Conservation (phyloP, 192 early-diverging fungal species). For the Geranomyces variabilis region DNA sequence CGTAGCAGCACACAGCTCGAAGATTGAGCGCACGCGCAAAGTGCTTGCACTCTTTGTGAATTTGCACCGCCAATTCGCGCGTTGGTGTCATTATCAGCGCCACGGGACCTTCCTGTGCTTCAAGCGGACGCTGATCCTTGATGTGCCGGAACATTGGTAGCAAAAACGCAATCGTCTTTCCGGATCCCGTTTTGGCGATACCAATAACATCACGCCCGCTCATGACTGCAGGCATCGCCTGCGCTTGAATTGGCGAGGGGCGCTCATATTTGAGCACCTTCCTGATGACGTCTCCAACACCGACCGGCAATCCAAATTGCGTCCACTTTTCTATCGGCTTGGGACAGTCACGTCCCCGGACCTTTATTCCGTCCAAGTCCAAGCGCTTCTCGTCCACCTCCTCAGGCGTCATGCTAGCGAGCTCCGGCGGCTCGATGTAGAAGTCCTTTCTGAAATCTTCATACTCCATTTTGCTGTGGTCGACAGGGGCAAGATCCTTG, state of each 20-base stretch:
- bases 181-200: constrained; percentile 98
- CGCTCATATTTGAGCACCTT: constrained; percentile 78
- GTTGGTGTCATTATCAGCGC: constrained; percentile 96
- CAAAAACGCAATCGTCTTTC: constrained; percentile 93
- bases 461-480: constrained; percentile 85
- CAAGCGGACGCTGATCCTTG: constrained; percentile 83
- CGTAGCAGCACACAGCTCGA: constrained; percentile 93
- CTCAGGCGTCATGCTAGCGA: constrained; percentile 76
- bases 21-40: constrained; percentile 88
- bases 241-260: constrained; percentile 97
- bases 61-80: constrained; percentile 97
- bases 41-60: constrained; percentile 84
- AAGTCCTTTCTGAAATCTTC: constrained; percentile 90
- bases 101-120: constrained; percentile 94
- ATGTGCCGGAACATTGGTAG: constrained; percentile 95
- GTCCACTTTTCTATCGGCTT: constrained; percentile 95
- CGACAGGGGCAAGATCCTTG: constrained; percentile 86
- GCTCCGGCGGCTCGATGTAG: constrained; percentile 92
- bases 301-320: constrained; percentile 86
- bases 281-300: constrained; percentile 76
- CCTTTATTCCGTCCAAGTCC: constrained; percentile 91
- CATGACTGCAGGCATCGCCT: constrained; percentile 90
- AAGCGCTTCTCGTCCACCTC: constrained; percentile 82
- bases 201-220: constrained; percentile 98
- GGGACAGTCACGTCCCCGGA: constrained; percentile 86